Evolutionary conservation across 2,329 filamentous ascomycete genomes (phyloP), one percentile per base, ranked within the genome.

Genomic region (Alternaria dauci): DNA sequence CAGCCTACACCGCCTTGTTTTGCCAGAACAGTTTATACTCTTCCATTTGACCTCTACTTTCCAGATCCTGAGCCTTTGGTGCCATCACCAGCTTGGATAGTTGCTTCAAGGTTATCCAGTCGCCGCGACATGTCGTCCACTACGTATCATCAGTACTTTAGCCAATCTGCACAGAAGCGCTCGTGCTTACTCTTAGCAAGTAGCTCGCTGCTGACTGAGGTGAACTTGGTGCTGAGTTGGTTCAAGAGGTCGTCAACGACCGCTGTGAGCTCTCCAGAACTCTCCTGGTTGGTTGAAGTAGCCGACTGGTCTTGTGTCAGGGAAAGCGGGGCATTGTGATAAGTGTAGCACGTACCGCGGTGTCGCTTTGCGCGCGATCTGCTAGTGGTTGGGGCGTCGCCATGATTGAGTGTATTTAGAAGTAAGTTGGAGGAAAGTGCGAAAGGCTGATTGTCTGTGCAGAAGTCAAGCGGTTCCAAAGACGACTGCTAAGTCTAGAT

Each of bases 61-160:
- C 65, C 63, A 11, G 73, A 62, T 16, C 66, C 71, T 30, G 66
- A 64, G 1, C 67, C 66, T 58, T 78, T 78, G 12, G 57, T 59
- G 25, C 80, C 66, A 69, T 87, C 76, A 59, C 82, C 85, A 39
- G 86, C 84, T 70, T 87, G 84, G 44, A 96, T 83, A 14, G 89
- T 89, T 25, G 90, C 84, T 77, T 96, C 94, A 11, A 97, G 85
- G 59, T 89, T 92, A 75, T 97, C 94, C 23, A 97, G 81, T 26
- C 94, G 88, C 62, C 90, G 86, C 14, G 92, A 91, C 93, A 97
- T 97, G 65, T 97, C 93, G 74, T 97, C 94, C 91, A 97, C 93
- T 97, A 26, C 18, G 3, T 20, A 7, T 30, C 8, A 8, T 61
- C 8, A 65, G 52, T 42, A 28, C 23, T 39, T 8, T 14, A 1